Conservation (phyloP, 2,329 filamentous ascomycete genomes). For the Colletotrichum theobromicola region DNA sequence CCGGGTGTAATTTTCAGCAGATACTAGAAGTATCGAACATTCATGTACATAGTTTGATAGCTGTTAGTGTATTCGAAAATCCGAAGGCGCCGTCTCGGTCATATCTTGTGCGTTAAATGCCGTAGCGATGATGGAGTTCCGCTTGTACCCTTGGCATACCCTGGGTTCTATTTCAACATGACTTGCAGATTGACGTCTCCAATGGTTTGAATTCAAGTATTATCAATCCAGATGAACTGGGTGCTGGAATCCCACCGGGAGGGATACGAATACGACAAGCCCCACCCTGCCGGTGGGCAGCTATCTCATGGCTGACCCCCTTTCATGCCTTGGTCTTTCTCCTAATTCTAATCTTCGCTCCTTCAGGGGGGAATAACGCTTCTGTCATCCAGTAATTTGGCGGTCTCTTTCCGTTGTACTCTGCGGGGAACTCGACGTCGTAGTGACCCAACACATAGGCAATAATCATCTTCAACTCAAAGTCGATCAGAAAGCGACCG, state of each 20-base stretch:
- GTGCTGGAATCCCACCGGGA: neutral
- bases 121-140: neutral
- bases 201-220: neutral
- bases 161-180: neutral
- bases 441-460: constrained; percentile 17
- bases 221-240: neutral
- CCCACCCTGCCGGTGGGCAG: neutral
- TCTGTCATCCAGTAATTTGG: constrained; percentile 20
- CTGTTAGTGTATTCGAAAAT: neutral
- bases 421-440: constrained; percentile 16
- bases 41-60: neutral
- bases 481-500: constrained; percentile 33
- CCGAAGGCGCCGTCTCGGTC: neutral
- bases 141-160: neutral
- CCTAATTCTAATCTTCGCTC: constrained; percentile 10
- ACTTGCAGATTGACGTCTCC: neutral
- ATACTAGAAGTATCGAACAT: neutral
- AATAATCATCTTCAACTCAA: constrained; percentile 36
- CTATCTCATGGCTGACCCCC: neutral
- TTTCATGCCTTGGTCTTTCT: neutral
- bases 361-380: neutral
- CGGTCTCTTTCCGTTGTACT: constrained; percentile 19
- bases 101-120: neutral
- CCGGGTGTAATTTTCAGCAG: neutral
- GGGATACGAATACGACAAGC: neutral